Evolutionary conservation across 2,329 filamentous ascomycete genomes (phyloP).

Genomic region (Ascocoryne sarcoides): DNA sequence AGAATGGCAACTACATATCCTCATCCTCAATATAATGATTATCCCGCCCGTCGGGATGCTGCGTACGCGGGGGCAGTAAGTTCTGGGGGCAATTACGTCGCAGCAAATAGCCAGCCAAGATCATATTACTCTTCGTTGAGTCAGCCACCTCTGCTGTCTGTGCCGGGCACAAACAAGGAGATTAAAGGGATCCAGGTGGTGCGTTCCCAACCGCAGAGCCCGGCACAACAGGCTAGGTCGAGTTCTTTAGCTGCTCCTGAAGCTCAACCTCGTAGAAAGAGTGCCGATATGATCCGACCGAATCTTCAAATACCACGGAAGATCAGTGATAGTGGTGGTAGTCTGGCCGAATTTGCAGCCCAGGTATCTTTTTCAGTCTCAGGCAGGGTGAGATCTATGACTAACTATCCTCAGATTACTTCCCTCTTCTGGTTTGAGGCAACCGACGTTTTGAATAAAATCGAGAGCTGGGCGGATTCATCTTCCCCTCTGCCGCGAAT

Average conservation of each 20-base stretch:
- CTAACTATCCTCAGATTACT: slow-evolving; percentile 57
- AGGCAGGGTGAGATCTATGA: no score
- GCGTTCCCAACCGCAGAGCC: slow-evolving; percentile 13
- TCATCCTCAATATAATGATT: slow-evolving; percentile 36
- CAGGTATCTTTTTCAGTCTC: no score
- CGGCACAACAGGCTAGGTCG: slow-evolving; percentile 12
- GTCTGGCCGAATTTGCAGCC: slow-evolving; percentile 73
- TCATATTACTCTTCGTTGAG: slow-evolving; percentile 13
- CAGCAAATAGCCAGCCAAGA: slow-evolving; percentile 6
- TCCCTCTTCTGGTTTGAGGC: slow-evolving; percentile 98
- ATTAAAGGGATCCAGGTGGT: not conserved
- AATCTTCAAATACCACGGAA: slow-evolving; percentile 62
- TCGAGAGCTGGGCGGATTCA: slow-evolving; percentile 43
- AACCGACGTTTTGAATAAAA: slow-evolving; percentile 65
- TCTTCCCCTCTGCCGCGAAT: slow-evolving; percentile 45
- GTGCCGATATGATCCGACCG: slow-evolving; percentile 20
- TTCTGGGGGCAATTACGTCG: slow-evolving; percentile 7
- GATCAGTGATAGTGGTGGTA: slow-evolving; percentile 68
- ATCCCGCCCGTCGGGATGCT: slow-evolving; percentile 35
- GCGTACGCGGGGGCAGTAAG: slow-evolving; percentile 15
- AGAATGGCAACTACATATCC: slow-evolving; percentile 45
- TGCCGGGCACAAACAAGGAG: not conserved
- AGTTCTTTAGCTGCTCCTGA: slow-evolving; percentile 13
- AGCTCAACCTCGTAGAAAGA: slow-evolving; percentile 15
- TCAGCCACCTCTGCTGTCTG: slow-evolving; percentile 9